Evolutionary conservation across 805 yeast genomes (phyloP), one percentile per base, ranked within the genome.

Genomic region (Yarrowia sp.): DNA sequence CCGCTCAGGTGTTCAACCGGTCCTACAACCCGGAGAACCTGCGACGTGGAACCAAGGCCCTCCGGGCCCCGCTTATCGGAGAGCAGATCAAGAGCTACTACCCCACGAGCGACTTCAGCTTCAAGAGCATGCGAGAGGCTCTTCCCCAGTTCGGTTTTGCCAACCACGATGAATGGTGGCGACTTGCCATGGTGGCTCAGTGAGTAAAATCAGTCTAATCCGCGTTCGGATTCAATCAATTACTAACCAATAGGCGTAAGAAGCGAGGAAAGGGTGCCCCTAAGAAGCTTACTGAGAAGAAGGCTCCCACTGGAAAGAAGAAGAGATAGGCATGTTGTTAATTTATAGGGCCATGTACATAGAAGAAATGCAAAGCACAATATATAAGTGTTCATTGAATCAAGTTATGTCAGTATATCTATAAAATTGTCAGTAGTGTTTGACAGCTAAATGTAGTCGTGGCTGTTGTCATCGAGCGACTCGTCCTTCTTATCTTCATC

Each of bases 21-120:
- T 70, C 77, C 0, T 77, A 69, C 68, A 77, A 77, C 70, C 80
- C 80, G 12, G 73, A 73, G 17, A 65, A 70, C 34, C 47, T 70
- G 24, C 70, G 79, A 34, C 75, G 74, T 19, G 80, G 80, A 13
- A 70, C 77, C 46, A 75, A 74, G 58, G 78, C 77, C 2, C 74
- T 77, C 30, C 73, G 77, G 20, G 74, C 74, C 46, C 70, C 72
- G 1, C 73, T 77, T 14, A 71, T 73, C 49, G 80, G 80, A n/a
- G 75, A 73, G 20, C 71, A 69, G 19, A 44, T 77, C 56, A 72
- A 71, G 61, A 71, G 75, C 71, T 77, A 76, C 69, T 77, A 77
- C 78, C 20, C 50, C 68, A 17, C 63, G 52, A 50, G 42, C 67
- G 33, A 49, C 42, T 40, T 40, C 60, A 50, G 61, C 33, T 13